Conservation (phyloP, 352 stramenopile genomes). For the Phytopythium aichiense region DNA sequence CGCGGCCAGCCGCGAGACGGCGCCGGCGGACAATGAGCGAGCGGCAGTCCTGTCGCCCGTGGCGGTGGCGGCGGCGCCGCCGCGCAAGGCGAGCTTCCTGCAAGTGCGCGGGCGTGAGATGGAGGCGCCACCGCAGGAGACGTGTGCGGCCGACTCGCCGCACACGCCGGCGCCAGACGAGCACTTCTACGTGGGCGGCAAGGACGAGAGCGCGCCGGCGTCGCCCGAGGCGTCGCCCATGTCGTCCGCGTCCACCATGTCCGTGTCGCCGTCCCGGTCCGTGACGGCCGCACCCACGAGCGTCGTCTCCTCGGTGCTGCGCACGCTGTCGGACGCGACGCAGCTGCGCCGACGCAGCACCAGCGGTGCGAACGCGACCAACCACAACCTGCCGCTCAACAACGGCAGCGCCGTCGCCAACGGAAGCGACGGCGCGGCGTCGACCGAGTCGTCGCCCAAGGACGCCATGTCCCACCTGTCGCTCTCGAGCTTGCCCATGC, state of each 20-base stretch:
- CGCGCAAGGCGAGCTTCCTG: not conserved
- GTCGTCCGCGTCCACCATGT: constrained; percentile 19
- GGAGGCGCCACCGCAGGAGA: not conserved
- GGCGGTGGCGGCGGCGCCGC: not conserved
- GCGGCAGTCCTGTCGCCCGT: not conserved
- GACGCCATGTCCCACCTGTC: constrained; percentile 12
- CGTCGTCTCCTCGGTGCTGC: constrained; percentile 6
- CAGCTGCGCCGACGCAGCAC: constrained; percentile 1
- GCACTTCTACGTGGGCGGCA: constrained; percentile 11
- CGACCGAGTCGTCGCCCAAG: constrained; percentile 11
- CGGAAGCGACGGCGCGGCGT: not conserved
- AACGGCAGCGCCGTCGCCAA: not conserved
- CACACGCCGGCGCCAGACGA: constrained; percentile 33
- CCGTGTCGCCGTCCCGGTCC: constrained; percentile 12
- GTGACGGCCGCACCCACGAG: constrained; percentile 2
- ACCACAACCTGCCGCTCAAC: not conserved
- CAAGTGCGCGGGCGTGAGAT: too few species aligned
- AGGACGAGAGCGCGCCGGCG: constrained; percentile 6
- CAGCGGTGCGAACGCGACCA: not conserved
- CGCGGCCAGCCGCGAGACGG: constrained; percentile 18
- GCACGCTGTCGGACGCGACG: constrained; percentile 8
- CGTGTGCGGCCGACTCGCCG: constrained; percentile 10
- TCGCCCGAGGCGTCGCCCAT: constrained; percentile 18
- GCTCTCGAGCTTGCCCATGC: constrained; percentile 22
- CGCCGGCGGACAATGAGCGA: not conserved